Base-by-base conservation (phyloP, 306 rosid species). In the Heteromeles arbutifolia region DNA sequence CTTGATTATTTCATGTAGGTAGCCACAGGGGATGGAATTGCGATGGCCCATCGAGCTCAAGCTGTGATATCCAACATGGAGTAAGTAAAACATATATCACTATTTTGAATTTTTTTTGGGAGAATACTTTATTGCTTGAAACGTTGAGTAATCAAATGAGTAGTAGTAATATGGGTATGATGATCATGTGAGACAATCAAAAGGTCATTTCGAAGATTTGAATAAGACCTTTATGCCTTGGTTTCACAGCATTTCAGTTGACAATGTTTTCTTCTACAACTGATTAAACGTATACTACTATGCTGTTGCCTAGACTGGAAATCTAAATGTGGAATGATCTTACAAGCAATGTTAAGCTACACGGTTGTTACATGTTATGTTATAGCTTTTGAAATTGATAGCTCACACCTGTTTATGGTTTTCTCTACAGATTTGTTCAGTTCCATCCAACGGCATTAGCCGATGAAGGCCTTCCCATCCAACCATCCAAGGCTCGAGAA, bases 51-150 rank as follows among this genome's bases (percentile, higher is more conserved):
- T 87, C 88, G 97, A 80, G 98, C 97, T 83, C 90, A 90, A 82
- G 97, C 97, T 76, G 92, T 92, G 77, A 90, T 95, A 82, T 90
- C 98, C 65, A 95, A 95, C 86, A 95, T 95, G 98, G 98, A 95
- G 97, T 90, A 81, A 89, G 97, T 90, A 48, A 37, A 26, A 80
- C 69, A 24, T 53, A n/a, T 58, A 59, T 66, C 19, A 31, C 25
- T 57, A 67, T 56, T 21, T 62, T 22, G 52, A 83, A 37, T 7
- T 34, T 39, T 29, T 39, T 37, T 8, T 22, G 25, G 54, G 78
- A 67, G 79, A 72, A 58, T 31, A 34, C 44, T 61, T 56, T 68
- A 13, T 31, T 73, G 28, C 76, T 58, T 81, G 61, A 78, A 12
- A 31, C 24, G 72, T 75, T 39, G 18, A 11, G 70, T 32, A 59